Base-by-base conservation (phyloP, 2,329 filamentous ascomycete genomes). In the Ophiostoma sp. region DNA sequence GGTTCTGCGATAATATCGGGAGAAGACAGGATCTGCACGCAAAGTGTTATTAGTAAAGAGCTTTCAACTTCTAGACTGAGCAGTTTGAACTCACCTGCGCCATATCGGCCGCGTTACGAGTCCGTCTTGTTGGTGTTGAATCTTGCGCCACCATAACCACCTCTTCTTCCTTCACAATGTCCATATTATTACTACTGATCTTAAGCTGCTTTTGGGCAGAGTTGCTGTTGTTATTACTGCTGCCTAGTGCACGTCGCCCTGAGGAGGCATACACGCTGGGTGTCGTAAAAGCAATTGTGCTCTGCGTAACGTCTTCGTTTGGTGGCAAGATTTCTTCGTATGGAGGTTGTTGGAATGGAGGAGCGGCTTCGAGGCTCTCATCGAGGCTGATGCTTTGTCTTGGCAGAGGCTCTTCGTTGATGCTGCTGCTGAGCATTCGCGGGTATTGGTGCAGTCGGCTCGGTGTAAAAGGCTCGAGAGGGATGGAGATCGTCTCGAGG, bases 401-500 rank as follows among this genome's bases (percentile, higher is more conserved):
- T 57, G 31, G 45, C 52, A 28, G 25, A 12, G n/a, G 72, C n/a
- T 66, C 61, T 36, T 69, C 39, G 63, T 71, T 48, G 2, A 69
- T 71, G 61, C 63, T 71, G 72, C 69, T 72, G 66, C 73, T 76
- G 72, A 80, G 75, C 3, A 70, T 22, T 63, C 77, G 75, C 63
- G 79, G 75, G 68, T 84, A 84, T 61, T 83, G 77, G 72, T 78
- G 74, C 76, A 80, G 82, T 72, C 84, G 82, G 63, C 82, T 81
- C 2, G 81, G 78, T 1, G 82, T 82, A 59, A 84, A 75, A 1
- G 78, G 77, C 6, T 78, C 80, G 0, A 73, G 81, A 76, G 33
- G 79, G 77, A 48, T 85, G 78, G 71, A 80, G 79, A 76, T 74
- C 39, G 68, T 64, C 15, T 75, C 55, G 7, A 73, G 19, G 12